Conservation (phyloP, 306 rosid species). For the Ammopiptanthus mongolicus region DNA sequence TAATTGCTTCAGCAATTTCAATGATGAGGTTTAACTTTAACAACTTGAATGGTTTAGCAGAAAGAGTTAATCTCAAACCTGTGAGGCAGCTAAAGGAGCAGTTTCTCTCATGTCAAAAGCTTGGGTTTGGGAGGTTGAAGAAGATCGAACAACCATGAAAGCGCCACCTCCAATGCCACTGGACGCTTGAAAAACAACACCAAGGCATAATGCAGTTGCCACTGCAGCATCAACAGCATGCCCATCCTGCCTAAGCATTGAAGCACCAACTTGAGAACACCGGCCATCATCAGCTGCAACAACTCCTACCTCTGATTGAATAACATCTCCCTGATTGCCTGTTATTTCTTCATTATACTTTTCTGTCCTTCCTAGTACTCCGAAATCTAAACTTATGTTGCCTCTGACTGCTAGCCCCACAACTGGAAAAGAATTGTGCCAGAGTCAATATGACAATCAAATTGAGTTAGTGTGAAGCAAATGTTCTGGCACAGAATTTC, state of each 20-base stretch:
- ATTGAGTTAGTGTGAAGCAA: neutral
- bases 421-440: constrained; percentile 29
- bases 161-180: constrained; percentile 95
- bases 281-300: constrained; percentile 86
- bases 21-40: neutral
- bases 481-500: neutral
- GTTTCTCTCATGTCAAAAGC: constrained; percentile 91
- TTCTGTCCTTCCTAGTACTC: constrained; percentile 20
- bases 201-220: constrained; percentile 77
- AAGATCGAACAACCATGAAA: constrained; percentile 70
- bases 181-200: constrained; percentile 65
- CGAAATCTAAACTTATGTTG: constrained; percentile 11
- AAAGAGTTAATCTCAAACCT: constrained; percentile 49
- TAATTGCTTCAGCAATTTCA: neutral
- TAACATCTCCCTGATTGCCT: constrained; percentile 21
- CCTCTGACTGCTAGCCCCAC: constrained; percentile 37
- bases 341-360: neutral
- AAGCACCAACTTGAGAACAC: constrained; percentile 76
- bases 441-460: neutral
- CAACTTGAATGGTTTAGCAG: constrained; percentile 8
- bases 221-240: constrained; percentile 98
- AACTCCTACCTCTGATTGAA: constrained; percentile 75
- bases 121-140: constrained; percentile 46
- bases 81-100: constrained; percentile 86
- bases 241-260: constrained; percentile 67